Percentiles rank a stretch among this genome's conserved stretches.
Conservation (phyloP, 306 rosid species). For the Trifolium pratense region DNA sequence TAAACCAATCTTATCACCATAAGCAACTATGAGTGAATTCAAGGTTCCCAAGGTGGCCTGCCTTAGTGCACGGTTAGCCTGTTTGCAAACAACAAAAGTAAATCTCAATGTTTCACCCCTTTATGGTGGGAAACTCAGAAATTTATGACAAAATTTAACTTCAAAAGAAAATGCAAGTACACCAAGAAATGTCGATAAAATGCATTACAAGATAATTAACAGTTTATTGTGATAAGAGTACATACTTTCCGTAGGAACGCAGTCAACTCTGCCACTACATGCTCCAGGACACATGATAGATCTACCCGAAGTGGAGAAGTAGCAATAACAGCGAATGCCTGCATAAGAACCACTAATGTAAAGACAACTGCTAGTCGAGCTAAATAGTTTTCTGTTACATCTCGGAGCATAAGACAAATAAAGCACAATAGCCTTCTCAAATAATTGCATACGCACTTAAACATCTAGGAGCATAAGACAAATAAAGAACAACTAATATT, state of each 20-base stretch:
- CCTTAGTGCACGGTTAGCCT: constrained; percentile 98
- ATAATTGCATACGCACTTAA: constrained; percentile 21
- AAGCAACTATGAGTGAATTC: constrained; percentile 93
- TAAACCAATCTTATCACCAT: constrained; percentile 90
- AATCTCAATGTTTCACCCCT: constrained; percentile 32
- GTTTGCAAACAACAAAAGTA: constrained; percentile 46
- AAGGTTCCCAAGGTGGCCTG: constrained; percentile 96
- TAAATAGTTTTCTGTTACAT: not conserved
- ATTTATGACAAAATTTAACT: not conserved
- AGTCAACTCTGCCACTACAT: constrained; percentile 87
- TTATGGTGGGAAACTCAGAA: not conserved
- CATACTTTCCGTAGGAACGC: constrained; percentile 94
- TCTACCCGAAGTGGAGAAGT: constrained; percentile 87
- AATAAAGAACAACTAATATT: not conserved
- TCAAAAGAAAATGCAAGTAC: constrained; percentile 9
- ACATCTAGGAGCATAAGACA: too few species aligned
- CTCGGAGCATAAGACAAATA: constrained; percentile 8
- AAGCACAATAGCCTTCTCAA: constrained; percentile 21
- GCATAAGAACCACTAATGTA: constrained; percentile 38
- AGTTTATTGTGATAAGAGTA: constrained; percentile 18
- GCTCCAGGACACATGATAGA: constrained; percentile 89
- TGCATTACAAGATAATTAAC: constrained; percentile 25
- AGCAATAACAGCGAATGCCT: constrained; percentile 98
- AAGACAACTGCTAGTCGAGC: constrained; percentile 27
- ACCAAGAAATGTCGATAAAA: constrained; percentile 32